Conservation (phyloP, 2,329 filamentous ascomycete genomes). For the Helotiales sp. region DNA sequence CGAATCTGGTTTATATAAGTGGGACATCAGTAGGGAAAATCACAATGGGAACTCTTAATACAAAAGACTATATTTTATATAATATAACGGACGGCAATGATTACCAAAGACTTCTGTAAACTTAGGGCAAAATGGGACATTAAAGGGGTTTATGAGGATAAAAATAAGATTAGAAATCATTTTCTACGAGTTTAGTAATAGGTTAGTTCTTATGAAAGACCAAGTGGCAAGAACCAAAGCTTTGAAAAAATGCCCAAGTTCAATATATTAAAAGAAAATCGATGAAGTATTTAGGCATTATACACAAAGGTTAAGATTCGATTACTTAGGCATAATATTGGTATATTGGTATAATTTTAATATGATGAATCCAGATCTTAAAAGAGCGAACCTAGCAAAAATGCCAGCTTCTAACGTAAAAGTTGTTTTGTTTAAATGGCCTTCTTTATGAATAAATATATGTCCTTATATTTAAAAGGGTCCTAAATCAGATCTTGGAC, state of each 20-base stretch:
- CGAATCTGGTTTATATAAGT: not conserved
- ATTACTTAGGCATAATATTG: slow-evolving; percentile 40
- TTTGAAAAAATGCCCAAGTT: slow-evolving; percentile 25
- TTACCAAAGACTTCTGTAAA: slow-evolving; percentile 48
- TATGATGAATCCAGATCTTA: slow-evolving; percentile 36
- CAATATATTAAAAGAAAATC: slow-evolving; percentile 48
- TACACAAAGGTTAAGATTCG: slow-evolving; percentile 41
- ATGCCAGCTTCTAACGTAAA: slow-evolving; percentile 11
- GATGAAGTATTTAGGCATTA: slow-evolving; percentile 50
- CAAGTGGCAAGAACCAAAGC: not conserved
- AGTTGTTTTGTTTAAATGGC: not conserved
- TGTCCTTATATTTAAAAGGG: too few species aligned
- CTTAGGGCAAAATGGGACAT: slow-evolving; percentile 59
- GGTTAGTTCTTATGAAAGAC: slow-evolving; percentile 31
- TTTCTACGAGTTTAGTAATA: slow-evolving; percentile 63
- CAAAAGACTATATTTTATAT: too few species aligned
- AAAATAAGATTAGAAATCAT: slow-evolving; percentile 75
- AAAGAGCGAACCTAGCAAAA: slow-evolving; percentile 31
- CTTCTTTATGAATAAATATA: slow-evolving; percentile 13
- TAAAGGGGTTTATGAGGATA: slow-evolving; percentile 67
- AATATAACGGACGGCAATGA: too few species aligned
- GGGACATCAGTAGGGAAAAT: too few species aligned
- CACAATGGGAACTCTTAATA: too few species aligned
- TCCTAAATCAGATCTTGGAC: too few species aligned
- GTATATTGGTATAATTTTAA: slow-evolving; percentile 39